Evolutionary conservation across 192 early-diverging fungal genomes (phyloP), one percentile per base, ranked within the genome.

Genomic region (Podila clonocystis): DNA sequence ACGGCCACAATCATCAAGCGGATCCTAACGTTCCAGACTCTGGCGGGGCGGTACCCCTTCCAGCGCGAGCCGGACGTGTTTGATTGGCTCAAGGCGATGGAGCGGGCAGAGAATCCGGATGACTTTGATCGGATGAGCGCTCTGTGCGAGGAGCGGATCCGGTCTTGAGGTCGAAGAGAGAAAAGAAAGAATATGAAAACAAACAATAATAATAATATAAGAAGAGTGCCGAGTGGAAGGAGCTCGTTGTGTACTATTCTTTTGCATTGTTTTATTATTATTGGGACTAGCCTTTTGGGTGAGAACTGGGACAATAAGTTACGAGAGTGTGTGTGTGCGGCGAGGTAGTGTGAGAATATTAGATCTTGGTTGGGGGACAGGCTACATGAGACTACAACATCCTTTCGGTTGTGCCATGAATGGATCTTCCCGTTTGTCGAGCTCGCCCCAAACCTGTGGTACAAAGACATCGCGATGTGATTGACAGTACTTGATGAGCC

Each of bases 1-100:
- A 85, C 82, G 12, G 89, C 89, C 13, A 85, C 83, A 13, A 87
- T 89, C 36, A 88, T 89, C 73, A 89, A 89, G 63, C 80, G 89
- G 3, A 76, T 91, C 38, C 59, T 91, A 19, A 84, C 85, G 0
- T 91, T 91, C 64, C 85, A 88, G 50, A 82, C 77, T 33, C 69
- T 91, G 63, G 82, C 88, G 2, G 69, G 72, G 20, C 68, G 85
- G 19, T 91, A 91, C 48, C 83, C 85, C 17, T 91, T 91, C 73
- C 71, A 66, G 7, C 38, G 68, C 36, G 76, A 89, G 19, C 8
- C 55, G 9, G 74, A 83, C 19, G 45, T 90, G 11, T 80, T 77
- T 69, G 63, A 74, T 3, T 65, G 64, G 33, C 75, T 87, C 58
- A 57, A 62, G 52, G 50, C 61, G 19, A 65, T 84, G 33, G 76